Conservation (phyloP, 2,329 filamentous ascomycete genomes). For the Pseudonectria foliicola region DNA sequence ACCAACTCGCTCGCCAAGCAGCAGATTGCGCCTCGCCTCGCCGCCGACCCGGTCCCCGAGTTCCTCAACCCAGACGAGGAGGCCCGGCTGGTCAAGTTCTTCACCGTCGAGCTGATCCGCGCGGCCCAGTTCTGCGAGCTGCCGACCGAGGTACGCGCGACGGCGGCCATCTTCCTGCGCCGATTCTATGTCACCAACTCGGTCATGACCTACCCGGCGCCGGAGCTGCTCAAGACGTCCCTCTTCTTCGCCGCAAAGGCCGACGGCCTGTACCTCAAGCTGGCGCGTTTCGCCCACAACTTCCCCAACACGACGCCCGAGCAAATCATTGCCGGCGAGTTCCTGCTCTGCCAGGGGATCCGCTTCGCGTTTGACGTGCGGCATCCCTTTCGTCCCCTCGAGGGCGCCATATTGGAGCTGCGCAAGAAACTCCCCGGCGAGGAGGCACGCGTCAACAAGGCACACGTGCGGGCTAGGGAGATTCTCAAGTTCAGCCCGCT, state of each 20-base stretch:
- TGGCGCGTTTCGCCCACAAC: conserved; percentile 58
- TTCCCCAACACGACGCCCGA: conserved; percentile 67
- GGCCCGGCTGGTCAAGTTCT: conserved; percentile 71
- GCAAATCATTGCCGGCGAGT: conserved; percentile 84
- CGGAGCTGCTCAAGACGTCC: conserved; percentile 80
- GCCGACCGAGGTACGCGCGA: conserved; percentile 48
- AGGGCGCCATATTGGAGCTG: conserved; percentile 80
- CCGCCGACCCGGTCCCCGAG: conserved; percentile 53
- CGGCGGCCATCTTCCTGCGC: conserved; percentile 81
- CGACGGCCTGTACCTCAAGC: conserved; percentile 70
- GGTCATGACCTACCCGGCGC: conserved; percentile 91
- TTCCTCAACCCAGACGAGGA: conserved; percentile 83
- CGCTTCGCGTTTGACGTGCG: conserved; percentile 90
- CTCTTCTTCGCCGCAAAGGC: conserved; percentile 93
- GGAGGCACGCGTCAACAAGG: conserved; percentile 44
- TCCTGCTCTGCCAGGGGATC: conserved; percentile 83
- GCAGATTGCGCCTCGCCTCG: conserved; percentile 54
- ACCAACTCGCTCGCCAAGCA: conserved; percentile 68
- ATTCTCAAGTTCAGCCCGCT: conserved; percentile 73
- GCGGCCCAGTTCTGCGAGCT: conserved; percentile 48
- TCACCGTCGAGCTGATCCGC: conserved; percentile 52
- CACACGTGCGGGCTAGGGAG: conserved; percentile 66
- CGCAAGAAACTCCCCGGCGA: conserved; percentile 58
- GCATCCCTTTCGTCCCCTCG: conserved; percentile 81
- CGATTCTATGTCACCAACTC: conserved; percentile 96